Conservation (phyloP, 164 flowering plant species). For the Macadamia tetraphylla region DNA sequence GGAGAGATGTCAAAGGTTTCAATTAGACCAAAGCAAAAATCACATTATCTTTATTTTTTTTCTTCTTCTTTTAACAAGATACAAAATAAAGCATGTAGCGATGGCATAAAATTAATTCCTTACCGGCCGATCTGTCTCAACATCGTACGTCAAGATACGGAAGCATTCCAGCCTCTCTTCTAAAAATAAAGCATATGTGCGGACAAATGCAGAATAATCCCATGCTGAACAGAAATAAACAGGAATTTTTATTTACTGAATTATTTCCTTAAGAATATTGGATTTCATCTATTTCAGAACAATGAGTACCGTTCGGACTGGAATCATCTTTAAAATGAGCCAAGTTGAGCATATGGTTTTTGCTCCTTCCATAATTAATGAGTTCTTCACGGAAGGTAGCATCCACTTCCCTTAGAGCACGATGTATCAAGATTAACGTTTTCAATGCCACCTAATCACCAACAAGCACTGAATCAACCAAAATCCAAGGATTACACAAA, state of each 20-base stretch:
- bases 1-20: neutral
- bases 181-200: neutral
- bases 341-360: constrained; percentile 88
- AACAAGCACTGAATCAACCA: constrained; percentile 4
- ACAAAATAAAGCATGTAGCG: too few species aligned
- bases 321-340: constrained; percentile 97
- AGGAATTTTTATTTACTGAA: constrained; percentile 4
- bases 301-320: constrained; percentile 75
- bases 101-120: constrained; percentile 7
- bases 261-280: neutral
- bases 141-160: neutral
- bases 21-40: neutral
- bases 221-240: constrained; percentile 53
- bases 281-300: constrained; percentile 1
- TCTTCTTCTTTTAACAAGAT: too few species aligned
- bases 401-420: constrained; percentile 96
- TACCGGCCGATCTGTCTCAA: neutral
- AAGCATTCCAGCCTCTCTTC: constrained; percentile 2
- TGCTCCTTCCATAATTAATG: constrained; percentile 75
- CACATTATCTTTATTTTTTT: too few species aligned
- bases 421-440: constrained; percentile 88
- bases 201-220: constrained; percentile 97
- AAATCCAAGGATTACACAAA: constrained; percentile 1
- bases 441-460: constrained; percentile 80
- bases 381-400: constrained; percentile 91